Base-by-base conservation (phyloP, 768 basidiomycete species). In the Lyophyllum atratum region DNA sequence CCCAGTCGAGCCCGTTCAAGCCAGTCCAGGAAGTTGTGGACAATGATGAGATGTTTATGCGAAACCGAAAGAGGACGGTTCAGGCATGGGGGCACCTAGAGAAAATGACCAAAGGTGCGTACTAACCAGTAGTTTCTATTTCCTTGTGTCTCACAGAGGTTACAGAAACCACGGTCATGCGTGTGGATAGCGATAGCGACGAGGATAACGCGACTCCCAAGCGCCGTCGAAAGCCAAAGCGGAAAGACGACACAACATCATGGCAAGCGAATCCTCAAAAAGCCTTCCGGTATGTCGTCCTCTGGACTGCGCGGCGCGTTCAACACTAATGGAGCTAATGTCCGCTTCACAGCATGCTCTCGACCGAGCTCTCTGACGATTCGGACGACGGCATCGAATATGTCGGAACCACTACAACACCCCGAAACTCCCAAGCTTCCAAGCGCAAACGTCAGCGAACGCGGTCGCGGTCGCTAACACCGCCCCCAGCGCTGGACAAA, bases 381-480 rank as follows among this genome's bases (percentile, higher is more conserved):
- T 81, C 83, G 15, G 76, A 80, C 25, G 74, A 76, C 22, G 70
- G 75, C 14, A 54, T 81, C 19, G 75, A 82, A 61, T 67, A 74
- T 28, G 59, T 68, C 12, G 71, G 52, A 14, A 55, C 51, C 29
- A 67, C 51, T 3, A 56, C 55, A 54, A 70, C 63, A 48, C 68
- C 63, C 62, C 76, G 57, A 64, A 73, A 56, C 73, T 78, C 60
- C 29, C 48, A 59, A 21, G 52, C 63, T 3, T 62, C 72, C 2
- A 75, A 75, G 52, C 72, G 72, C 26, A 81, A 80, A 58, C 77
- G 80, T 37, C 64, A 73, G 39, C 80, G 85, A 44, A 86, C 83
- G 66, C 85, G 85, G 37, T 91, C 89, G 28, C 73, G 77, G 22
- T 93, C 90, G 3, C 80, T 92, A 37, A 93, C 90, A 0, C 90